These are phyloP conservation scores for Raphanus hybrid DNA, from an alignment of 441 rosid genomes.

Conservation along the genomic window DNA sequence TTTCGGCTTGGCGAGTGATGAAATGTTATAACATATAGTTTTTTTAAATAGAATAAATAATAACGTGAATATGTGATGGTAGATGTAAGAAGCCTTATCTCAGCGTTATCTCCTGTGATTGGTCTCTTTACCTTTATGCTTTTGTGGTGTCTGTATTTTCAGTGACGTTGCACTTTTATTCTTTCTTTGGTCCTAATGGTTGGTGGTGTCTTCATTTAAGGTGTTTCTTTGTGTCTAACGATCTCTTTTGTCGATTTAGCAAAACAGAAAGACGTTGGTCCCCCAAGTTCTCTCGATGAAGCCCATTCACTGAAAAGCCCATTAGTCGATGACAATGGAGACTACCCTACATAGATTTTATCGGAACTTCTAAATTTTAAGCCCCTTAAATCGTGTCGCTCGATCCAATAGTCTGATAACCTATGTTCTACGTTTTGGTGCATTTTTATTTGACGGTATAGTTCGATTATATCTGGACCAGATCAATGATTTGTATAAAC, in stretches of 20 bases:
- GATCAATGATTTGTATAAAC: neutral
- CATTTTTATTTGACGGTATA: neutral
- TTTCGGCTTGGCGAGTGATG: constrained; percentile 25
- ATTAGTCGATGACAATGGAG: neutral
- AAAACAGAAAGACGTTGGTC: constrained; percentile 20
- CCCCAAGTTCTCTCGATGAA: neutral
- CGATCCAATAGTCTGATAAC: neutral
- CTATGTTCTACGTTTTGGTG: neutral
- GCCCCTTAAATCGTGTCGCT: neutral
- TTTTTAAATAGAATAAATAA: neutral
- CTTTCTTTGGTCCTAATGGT: constrained; percentile 22
- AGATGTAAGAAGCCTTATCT: constrained; percentile 42
- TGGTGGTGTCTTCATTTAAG: constrained; percentile 25
- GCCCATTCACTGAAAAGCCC: constrained; percentile 26
- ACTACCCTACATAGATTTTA: neutral
- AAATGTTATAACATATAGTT: constrained; percentile 35
- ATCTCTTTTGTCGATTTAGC: constrained; percentile 28
- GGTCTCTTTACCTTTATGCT: constrained; percentile 30
- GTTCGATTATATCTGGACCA: neutral
- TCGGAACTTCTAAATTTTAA: neutral
- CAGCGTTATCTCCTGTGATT: constrained; percentile 42
- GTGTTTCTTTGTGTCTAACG: constrained; percentile 17
- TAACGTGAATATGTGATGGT: constrained; percentile 36
- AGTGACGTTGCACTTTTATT: constrained; percentile 32
- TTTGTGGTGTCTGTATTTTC: constrained; percentile 37